Evolutionary conservation across 306 rosid species (phyloP), one percentile per base, ranked within the genome.

Genomic region (Rosa multiflora): DNA sequence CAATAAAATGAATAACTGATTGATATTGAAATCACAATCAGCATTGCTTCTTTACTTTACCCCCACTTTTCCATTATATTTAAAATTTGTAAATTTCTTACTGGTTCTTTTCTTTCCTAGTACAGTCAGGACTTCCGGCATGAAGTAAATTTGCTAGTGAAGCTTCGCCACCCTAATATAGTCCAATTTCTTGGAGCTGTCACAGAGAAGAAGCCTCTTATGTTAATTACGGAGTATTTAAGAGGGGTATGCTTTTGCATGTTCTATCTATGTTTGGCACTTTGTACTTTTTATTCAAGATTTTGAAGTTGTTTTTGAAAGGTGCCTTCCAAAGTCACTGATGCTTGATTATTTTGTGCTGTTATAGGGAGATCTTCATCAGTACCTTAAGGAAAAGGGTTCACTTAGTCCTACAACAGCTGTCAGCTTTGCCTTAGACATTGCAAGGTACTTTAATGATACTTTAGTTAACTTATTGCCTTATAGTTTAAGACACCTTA

Each of bases 151-250:
- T 87, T 96, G 90, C 87, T 96, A 48, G 98, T 96, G 93, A 96
- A 96, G 93, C 94, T 96, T 84, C 98, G 98, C 74, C 99, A 96
- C 77, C 99, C 99, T 46, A 96, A 96, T 79, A 89, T 96, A 69
- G 99, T 96, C 79, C 99, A 96, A 85, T 96, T 96, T 83, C 99
- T 96, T 82, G 99, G 99, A 85, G 99, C 99, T 83, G 99, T 96
- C 80, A 96, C 99, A 0, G 98, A 96, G 49, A 91, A 89, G 85
- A 96, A 90, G 80, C 99, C 99, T 63, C 94, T 96, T 61, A 91
- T 96, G 99, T 77, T 96, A 84, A 85, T 96, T 74, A 96, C 97
- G 3, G 99, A 96, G 87, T 96, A 91, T 87, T 89, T 96, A 78
- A 87, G 91, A 89, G 99, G 99, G 97, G 99, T 93, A 90, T 78